These are phyloP conservation scores for Solanum paucissectum DNA, from an alignment of 257 asterid species.

Conservation along the genomic window DNA sequence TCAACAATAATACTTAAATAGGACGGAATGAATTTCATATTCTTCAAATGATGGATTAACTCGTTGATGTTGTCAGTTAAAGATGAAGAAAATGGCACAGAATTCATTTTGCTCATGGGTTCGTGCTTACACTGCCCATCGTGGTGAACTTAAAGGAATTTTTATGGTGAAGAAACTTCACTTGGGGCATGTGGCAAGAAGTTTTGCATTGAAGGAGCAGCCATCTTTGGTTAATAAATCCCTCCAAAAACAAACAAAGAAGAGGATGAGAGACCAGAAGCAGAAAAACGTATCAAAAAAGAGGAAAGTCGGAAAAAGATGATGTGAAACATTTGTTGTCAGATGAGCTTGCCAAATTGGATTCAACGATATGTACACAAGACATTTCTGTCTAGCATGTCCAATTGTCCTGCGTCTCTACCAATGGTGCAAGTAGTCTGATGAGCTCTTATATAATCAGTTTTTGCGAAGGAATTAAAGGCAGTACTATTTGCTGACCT, in stretches of 20 bases:
- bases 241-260: constrained; percentile 55
- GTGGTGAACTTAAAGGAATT: constrained; percentile 82
- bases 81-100: constrained; percentile 44
- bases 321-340: neutral
- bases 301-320: constrained; percentile 19
- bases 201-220: constrained; percentile 82
- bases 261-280: constrained; percentile 61
- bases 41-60: neutral
- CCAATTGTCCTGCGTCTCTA: neutral
- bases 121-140: constrained; percentile 89
- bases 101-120: constrained; percentile 87
- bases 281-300: constrained; percentile 39
- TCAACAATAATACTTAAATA: neutral
- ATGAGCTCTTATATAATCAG: neutral
- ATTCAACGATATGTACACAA: neutral
- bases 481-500: neutral
- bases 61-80: constrained; percentile 33
- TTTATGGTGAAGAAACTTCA: constrained; percentile 87
- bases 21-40: neutral
- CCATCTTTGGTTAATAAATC: constrained; percentile 79
- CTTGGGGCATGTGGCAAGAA: constrained; percentile 81
- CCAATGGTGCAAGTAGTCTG: neutral
- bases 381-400: neutral
- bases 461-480: neutral
- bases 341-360: neutral